Base-by-base conservation (phyloP, 768 basidiomycete genomes). In the Nidularia sp. region DNA sequence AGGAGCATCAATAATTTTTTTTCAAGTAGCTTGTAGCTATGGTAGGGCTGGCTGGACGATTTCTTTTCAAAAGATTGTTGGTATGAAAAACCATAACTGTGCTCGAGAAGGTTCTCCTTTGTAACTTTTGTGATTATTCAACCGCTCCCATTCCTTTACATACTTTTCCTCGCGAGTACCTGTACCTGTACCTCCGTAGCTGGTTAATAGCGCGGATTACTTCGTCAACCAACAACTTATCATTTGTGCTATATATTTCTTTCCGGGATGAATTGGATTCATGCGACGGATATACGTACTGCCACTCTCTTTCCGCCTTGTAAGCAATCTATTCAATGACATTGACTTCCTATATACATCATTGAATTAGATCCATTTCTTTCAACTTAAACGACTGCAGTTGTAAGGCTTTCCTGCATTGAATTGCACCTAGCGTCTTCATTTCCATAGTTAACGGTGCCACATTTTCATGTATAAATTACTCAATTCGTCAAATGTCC, bases 11-110 rank as follows among this genome's bases (percentile, higher is more conserved):
- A 25, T 25, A 3, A 1, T 25, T 3, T 25, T 25, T 25, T 25
- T 25, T 25, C 25, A 25, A 25, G 25, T 25, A 25, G 53, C 52
- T 56, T 55, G 55, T 60, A 57, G 15, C 39, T 62, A 57, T 59
- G 56, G 62, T 60, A 56, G 55, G 59, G 52, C 56, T 60, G 60
- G 60, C 50, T 62, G 63, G 66, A 64, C 62, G 57, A 55, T 64
- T 55, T 57, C 47, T 31, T 52, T 53, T 33, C 50, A 25, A 43
- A 53, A 45, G 44, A 15, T n/a, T 45, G 12, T 29, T 45, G 44
- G 44, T 29, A 15, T 15, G 44, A 45, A 45, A 29, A 15, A 15
- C 44, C 25, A 45, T n/a, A 29, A 29, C 4, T 45, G 9, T 25
- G 22, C 44, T 45, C 36, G 36, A 41, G 44, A 45, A 45, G 12